Conservation (phyloP, 805 yeast genomes). For the Candida namnaoensis region DNA sequence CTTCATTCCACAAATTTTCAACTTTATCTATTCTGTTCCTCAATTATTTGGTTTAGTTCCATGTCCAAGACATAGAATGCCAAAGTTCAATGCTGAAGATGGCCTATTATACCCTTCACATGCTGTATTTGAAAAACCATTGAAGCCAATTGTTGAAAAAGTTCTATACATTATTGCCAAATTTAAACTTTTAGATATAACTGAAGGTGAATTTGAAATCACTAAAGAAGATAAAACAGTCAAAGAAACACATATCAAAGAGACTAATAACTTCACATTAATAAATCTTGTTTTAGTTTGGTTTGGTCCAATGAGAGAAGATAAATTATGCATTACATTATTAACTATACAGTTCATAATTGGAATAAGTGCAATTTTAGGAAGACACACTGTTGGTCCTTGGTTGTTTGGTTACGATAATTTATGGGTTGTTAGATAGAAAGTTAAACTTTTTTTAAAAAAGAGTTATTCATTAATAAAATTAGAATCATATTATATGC, state of each 20-base stretch:
- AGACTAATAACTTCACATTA: slow-evolving; percentile 77
- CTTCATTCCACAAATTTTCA: slow-evolving; percentile 85
- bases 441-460: not conserved
- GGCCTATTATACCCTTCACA: slow-evolving; percentile 72
- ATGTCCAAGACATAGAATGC: slow-evolving; percentile 94
- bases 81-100: slow-evolving; percentile 58
- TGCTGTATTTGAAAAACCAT: slow-evolving; percentile 30
- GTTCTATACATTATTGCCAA: slow-evolving; percentile 38
- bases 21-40: slow-evolving; percentile 86
- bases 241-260: slow-evolving; percentile 15
- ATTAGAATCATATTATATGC: no score
- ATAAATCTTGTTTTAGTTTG: slow-evolving; percentile 77
- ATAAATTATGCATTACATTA: slow-evolving; percentile 52
- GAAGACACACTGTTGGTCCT: slow-evolving; percentile 80
- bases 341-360: slow-evolving; percentile 52
- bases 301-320: slow-evolving; percentile 90
- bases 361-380: slow-evolving; percentile 58
- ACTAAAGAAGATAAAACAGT: slow-evolving; percentile 11
- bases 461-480: no score
- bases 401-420: slow-evolving; percentile 88
- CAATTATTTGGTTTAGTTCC: slow-evolving; percentile 82
- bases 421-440: slow-evolving; percentile 29
- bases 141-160: slow-evolving; percentile 22
- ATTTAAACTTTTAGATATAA: slow-evolving; percentile 39
- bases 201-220: slow-evolving; percentile 21